Conservation (phyloP, 257 asterid species). For the Linderniella brevidens region DNA sequence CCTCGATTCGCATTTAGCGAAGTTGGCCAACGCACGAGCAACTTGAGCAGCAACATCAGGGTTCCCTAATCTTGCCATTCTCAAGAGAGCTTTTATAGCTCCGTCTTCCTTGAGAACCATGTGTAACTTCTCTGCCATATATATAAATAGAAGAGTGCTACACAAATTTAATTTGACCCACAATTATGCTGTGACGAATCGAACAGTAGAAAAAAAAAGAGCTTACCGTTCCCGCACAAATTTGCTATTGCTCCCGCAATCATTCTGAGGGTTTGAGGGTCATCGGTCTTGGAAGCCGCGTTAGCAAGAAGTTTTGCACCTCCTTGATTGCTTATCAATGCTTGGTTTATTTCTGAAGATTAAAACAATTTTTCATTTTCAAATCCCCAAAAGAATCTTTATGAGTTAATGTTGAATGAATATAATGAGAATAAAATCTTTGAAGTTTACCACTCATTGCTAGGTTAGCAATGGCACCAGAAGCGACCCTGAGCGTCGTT, state of each 20-base stretch:
- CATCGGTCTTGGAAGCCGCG: constrained; percentile 56
- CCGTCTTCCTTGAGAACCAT: too few species aligned
- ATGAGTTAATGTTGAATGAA: not conserved
- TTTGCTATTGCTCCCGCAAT: constrained; percentile 95
- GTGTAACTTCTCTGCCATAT: too few species aligned
- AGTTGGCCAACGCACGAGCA: too few species aligned
- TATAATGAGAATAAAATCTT: constrained; percentile 9
- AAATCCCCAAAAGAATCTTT: not conserved
- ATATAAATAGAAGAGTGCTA: too few species aligned
- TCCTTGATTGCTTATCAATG: constrained; percentile 53
- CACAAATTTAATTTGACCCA: too few species aligned
- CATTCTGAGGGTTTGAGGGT: constrained; percentile 84
- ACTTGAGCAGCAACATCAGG: too few species aligned
- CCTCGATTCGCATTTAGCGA: too few species aligned
- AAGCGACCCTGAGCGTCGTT: constrained; percentile 81
- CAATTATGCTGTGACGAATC: too few species aligned
- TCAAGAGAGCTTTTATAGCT: too few species aligned
- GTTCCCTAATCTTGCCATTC: too few species aligned
- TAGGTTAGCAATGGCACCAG: constrained; percentile 92
- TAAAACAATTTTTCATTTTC: constrained; percentile 5
- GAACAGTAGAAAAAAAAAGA: not conserved
- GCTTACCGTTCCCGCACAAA: constrained; percentile 82
- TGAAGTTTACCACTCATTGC: constrained; percentile 86
- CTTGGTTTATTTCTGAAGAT: constrained; percentile 59
- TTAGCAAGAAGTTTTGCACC: constrained; percentile 62